A percentile compares a stretch with the other conserved stretches of the same genome.
phyloP scores from a whole-genome alignment of 2,329 filamentous ascomycete genomes.

The Calonectria pseudoreteaudii region DNA sequence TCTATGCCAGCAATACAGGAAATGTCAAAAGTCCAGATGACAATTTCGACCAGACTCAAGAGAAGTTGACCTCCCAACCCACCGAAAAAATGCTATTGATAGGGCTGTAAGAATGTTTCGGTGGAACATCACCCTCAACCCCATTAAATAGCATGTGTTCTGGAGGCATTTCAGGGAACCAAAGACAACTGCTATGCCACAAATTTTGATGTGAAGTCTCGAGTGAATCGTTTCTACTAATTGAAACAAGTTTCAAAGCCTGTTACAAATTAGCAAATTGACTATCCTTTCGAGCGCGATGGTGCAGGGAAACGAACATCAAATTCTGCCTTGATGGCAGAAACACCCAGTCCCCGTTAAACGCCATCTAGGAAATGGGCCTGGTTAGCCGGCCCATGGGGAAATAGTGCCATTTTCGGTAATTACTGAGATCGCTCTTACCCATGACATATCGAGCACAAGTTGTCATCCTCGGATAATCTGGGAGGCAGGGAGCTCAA shows the following conservation, averaged over 20 bases:
- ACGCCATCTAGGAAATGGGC: conserved; percentile 22
- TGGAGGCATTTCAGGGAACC: conserved; percentile 22
- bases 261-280: not conserved
- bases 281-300: not conserved
- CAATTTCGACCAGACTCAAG: conserved; percentile 16
- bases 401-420: conserved; percentile 18
- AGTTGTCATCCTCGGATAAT: conserved; percentile 29
- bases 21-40: conserved; percentile 19
- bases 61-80: not conserved
- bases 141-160: conserved; percentile 15
- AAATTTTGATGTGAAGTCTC: no score
- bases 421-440: conserved; percentile 21
- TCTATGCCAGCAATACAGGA: conserved; percentile 21
- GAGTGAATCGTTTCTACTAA: conserved; percentile 14
- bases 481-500: conserved; percentile 5
- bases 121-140: conserved; percentile 1
- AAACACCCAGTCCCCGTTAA: conserved; percentile 10
- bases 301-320: conserved; percentile 16
- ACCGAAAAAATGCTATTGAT: conserved; percentile 25
- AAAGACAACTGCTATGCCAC: conserved; percentile 25
- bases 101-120: not conserved
- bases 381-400: conserved; percentile 19
- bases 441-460: conserved; percentile 15
- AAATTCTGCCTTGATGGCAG: conserved; percentile 28
- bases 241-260: conserved; percentile 30